Conservation (phyloP, 768 basidiomycete species). For the Lactarius hengduanensis region DNA sequence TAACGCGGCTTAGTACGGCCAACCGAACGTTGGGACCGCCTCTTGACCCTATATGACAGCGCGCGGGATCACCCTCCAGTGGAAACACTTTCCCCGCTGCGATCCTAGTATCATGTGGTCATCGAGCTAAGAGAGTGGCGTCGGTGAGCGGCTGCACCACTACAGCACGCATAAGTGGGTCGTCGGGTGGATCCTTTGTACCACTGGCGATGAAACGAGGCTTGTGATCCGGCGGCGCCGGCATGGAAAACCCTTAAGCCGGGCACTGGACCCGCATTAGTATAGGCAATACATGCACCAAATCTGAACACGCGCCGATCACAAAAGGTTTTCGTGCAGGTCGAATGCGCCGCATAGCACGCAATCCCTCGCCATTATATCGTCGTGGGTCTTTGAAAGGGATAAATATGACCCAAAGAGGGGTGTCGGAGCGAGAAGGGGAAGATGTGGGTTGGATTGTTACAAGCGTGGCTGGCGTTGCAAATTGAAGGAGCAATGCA, state of each 20-base stretch:
- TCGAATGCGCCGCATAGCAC: neutral
- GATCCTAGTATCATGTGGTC: neutral
- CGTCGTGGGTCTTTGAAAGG: neutral
- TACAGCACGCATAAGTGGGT: neutral
- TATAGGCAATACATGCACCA: slow-evolving; percentile 16
- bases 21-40: neutral
- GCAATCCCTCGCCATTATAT: neutral
- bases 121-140: neutral
- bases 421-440: neutral
- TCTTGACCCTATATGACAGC: neutral
- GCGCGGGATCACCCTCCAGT: neutral
- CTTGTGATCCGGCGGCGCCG: slow-evolving; percentile 5
- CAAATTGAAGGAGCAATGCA: neutral
- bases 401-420: neutral
- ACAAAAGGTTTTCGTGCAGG: neutral
- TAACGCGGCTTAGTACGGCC: neutral
- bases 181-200: neutral
- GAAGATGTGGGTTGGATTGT: neutral
- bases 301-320: slow-evolving; percentile 13
- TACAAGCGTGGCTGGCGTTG: neutral
- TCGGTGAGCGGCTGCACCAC: neutral
- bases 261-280: slow-evolving; percentile 8
- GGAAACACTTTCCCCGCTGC: neutral
- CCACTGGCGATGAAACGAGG: neutral
- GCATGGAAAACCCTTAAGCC: slow-evolving; percentile 1